Conservation (phyloP, 2,329 filamentous ascomycete genomes). For the Ciborinia camelliae region DNA sequence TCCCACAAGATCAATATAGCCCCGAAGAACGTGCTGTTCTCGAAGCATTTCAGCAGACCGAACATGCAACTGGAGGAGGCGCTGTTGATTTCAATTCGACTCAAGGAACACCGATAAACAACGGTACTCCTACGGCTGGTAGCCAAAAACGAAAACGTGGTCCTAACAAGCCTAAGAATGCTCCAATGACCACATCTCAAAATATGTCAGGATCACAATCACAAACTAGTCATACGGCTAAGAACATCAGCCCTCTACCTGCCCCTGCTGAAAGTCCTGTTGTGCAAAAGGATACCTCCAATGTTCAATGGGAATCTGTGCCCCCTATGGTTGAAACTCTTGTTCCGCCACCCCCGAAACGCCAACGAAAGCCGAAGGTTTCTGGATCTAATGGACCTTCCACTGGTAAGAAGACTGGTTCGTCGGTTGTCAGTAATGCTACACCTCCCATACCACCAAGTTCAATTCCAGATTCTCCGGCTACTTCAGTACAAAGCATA, state of each 20-base stretch:
- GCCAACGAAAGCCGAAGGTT: constrained; percentile 41
- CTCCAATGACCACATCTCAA: constrained; percentile 20
- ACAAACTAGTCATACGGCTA: constrained; percentile 11
- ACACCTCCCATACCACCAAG: constrained; percentile 33
- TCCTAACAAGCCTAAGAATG: constrained; percentile 31
- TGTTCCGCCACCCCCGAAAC: constrained; percentile 40
- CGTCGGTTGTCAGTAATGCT: constrained; percentile 32
- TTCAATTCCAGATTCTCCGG: constrained; percentile 34
- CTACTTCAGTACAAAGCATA: constrained; percentile 27
- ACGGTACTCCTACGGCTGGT: constrained; percentile 21
- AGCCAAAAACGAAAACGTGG: constrained; percentile 32
- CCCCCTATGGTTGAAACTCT: constrained; percentile 25
- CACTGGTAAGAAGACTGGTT: constrained; percentile 28
- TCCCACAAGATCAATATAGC: constrained; percentile 32
- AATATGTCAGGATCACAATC: constrained; percentile 20
- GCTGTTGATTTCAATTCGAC: constrained; percentile 25
- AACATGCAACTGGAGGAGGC: constrained; percentile 14
- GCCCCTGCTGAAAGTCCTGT: constrained; percentile 23
- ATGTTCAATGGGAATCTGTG: constrained; percentile 32
- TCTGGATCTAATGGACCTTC: constrained; percentile 29
- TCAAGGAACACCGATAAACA: constrained; percentile 27
- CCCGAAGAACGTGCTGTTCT: constrained; percentile 37
- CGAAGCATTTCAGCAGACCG: constrained; percentile 34
- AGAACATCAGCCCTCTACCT: constrained; percentile 19
- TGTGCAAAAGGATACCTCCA: constrained; percentile 26